Evolutionary conservation across 225 moss, liverwort and hornwort species (phyloP), one percentile per base, ranked within the genome.

Genomic region (Rhytidiadelphus loreus): DNA sequence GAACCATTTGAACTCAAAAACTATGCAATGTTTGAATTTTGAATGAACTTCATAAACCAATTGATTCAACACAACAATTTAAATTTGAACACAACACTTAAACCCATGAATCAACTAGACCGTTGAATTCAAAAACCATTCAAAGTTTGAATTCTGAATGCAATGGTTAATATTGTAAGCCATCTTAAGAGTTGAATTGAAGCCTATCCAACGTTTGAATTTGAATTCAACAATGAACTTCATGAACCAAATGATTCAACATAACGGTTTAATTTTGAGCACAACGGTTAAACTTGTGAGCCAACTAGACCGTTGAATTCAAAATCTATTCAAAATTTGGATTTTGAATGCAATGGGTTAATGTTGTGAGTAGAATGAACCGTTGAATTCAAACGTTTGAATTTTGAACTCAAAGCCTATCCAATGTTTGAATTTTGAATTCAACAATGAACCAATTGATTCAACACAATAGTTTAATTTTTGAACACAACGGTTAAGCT

Each of bases 301-400:
- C 2, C 9, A 2, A 71, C 0, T 26, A 0, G 2, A 29, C 5
- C 0, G 0, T 79, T 79, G 11, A 7, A 39, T 1, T 55, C 15
- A 24, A 53, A 77, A 77, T 9, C 0, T 1, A 1, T 37, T 33
- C 16, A 35, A 37, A 1, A 3, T 22, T 22, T 53, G 50, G 4
- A 77, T 35, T 52, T 77, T 77, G 77, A 77, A 52, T 9, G 2
- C 9, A 72, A 72, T 1, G 3, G 3, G 3, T 44, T 6, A 44
- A 46, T 0, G 0, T 17, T 3, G 6, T 17, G 6, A 72, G 2
- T 4, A 4, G 2, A 48, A 1, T 7, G 0, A 11, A 48, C 3
- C 0, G 0, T 35, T 77, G 33, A 8, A 52, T 8, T 72, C 44
- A 73, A 46, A 5, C 13, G 1, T 0, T 48, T 74, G 18, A 16